A percentile compares a stretch with the other conserved stretches of the same genome.
phyloP scores from a whole-genome alignment of 768 basidiomycete genomes.

The Rhizopogon rudus region DNA sequence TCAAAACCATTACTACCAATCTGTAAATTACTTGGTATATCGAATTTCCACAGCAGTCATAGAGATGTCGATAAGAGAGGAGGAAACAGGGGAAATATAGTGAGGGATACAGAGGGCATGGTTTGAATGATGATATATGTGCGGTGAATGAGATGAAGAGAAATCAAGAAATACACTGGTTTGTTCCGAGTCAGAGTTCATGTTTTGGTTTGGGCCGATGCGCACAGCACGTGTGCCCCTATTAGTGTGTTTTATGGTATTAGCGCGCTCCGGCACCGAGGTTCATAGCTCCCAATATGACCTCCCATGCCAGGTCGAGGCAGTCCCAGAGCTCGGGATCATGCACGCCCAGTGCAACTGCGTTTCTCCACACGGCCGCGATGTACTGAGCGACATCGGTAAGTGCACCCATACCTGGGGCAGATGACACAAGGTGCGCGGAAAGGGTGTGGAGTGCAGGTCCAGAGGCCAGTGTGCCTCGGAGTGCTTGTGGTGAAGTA shows the following conservation, averaged over 20 bases:
- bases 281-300: slow-evolving; percentile 56
- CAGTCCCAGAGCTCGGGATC: slow-evolving; percentile 63
- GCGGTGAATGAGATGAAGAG: slow-evolving; percentile 22
- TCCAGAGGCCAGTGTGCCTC: slow-evolving; percentile 44
- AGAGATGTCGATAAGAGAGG: slow-evolving; percentile 6
- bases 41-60: slow-evolving; percentile 13
- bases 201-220: not conserved
- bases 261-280: slow-evolving; percentile 38
- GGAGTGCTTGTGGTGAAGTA: slow-evolving; percentile 24
- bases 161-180: slow-evolving; percentile 9
- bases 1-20: slow-evolving; percentile 18
- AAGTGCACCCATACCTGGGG: slow-evolving; percentile 40
- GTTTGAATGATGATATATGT: slow-evolving; percentile 15
- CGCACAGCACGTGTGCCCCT: slow-evolving; percentile 12
- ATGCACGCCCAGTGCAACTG: slow-evolving; percentile 61
- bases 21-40: slow-evolving; percentile 27
- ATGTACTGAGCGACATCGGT: slow-evolving; percentile 44
- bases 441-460: slow-evolving; percentile 52
- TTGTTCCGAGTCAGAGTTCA: not conserved
- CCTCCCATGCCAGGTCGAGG: slow-evolving; percentile 65
- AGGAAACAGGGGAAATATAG: slow-evolving; percentile 4
- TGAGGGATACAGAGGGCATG: slow-evolving; percentile 25
- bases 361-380: slow-evolving; percentile 70
- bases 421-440: slow-evolving; percentile 43
- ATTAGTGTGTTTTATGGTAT: slow-evolving; percentile 9